phyloP scores from a whole-genome alignment of 176 grass and related monocot species.

The Pontederia crassipes region DNA sequence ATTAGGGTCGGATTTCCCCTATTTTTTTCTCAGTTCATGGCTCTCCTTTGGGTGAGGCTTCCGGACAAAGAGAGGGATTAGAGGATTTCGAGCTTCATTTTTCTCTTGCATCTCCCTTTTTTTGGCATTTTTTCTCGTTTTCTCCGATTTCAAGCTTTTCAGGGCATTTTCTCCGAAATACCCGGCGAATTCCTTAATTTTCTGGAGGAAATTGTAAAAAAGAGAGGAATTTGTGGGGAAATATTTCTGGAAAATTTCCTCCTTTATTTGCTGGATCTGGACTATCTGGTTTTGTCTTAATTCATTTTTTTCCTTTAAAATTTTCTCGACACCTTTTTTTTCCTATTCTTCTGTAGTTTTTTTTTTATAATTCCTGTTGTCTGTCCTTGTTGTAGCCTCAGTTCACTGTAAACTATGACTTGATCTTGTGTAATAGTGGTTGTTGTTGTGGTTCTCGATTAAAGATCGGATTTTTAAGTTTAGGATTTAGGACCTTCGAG shows the following conservation, averaged over 20 bases:
- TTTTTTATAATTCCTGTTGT: not conserved
- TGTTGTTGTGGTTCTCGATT: not conserved
- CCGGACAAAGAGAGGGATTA: slow-evolving; percentile 5
- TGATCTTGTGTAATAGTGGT: not conserved
- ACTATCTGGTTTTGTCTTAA: slow-evolving; percentile 1
- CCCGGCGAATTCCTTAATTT: slow-evolving; percentile 11
- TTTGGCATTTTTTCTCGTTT: slow-evolving; percentile 8
- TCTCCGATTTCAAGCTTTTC: not conserved
- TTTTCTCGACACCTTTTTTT: not conserved
- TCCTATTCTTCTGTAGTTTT: not conserved
- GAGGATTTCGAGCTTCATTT: slow-evolving; percentile 21
- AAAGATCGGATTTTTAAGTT: not conserved
- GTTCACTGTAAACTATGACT: not conserved
- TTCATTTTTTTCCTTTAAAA: not conserved
- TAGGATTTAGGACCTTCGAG: not conserved
- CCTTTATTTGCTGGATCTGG: slow-evolving; percentile 8
- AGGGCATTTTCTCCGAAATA: slow-evolving; percentile 25
- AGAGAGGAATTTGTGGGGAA: slow-evolving; percentile 19
- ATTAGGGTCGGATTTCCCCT: not conserved
- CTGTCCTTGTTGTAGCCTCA: not conserved
- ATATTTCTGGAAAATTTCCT: slow-evolving; percentile 12
- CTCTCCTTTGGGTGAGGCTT: slow-evolving; percentile 3
- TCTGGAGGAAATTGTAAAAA: slow-evolving; percentile 13
- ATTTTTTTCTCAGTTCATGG: not conserved
- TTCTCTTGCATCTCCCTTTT: slow-evolving; percentile 1